phyloP scores from a whole-genome alignment of 2,329 filamentous ascomycete species.

The Tricladium varicosporioides region DNA sequence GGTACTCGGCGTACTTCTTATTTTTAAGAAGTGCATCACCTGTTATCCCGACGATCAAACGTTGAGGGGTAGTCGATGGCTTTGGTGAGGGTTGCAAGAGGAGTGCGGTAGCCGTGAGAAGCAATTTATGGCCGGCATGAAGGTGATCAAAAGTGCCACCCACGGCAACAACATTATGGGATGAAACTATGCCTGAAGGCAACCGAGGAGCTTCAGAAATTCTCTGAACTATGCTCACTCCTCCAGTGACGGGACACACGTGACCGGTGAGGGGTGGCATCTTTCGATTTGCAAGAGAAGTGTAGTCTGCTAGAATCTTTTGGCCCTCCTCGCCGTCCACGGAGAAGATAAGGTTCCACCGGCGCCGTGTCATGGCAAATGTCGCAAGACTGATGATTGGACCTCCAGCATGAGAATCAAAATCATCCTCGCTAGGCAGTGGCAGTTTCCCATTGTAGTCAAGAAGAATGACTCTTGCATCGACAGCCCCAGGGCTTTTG shows the following conservation, averaged over 20 bases:
- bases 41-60: constrained; percentile 81
- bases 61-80: constrained; percentile 42
- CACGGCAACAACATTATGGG: constrained; percentile 67
- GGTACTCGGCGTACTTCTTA: constrained; percentile 80
- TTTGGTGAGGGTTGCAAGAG: constrained; percentile 53
- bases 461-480: constrained; percentile 72
- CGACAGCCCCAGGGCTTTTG: constrained; percentile 67
- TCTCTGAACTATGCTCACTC: constrained; percentile 44
- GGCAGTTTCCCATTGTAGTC: constrained; percentile 51
- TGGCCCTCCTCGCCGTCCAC: constrained; percentile 64
- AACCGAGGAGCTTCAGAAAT: neutral
- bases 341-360: constrained; percentile 66
- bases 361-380: constrained; percentile 51
- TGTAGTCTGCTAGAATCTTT: constrained; percentile 50
- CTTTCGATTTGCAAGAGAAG: constrained; percentile 45
- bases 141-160: constrained; percentile 97
- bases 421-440: constrained; percentile 45
- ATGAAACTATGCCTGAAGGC: constrained; percentile 17
- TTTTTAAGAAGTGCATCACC: constrained; percentile 82
- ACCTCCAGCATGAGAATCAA: constrained; percentile 33
- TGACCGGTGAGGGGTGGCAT: constrained; percentile 50
- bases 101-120: constrained; percentile 83
- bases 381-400: constrained; percentile 45
- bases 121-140: constrained; percentile 92
- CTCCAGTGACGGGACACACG: constrained; percentile 51